A percentile compares a stretch with the other conserved stretches of the same genome.
Conservation (phyloP, 345 rosid genomes). For the Moringa oleifera region DNA sequence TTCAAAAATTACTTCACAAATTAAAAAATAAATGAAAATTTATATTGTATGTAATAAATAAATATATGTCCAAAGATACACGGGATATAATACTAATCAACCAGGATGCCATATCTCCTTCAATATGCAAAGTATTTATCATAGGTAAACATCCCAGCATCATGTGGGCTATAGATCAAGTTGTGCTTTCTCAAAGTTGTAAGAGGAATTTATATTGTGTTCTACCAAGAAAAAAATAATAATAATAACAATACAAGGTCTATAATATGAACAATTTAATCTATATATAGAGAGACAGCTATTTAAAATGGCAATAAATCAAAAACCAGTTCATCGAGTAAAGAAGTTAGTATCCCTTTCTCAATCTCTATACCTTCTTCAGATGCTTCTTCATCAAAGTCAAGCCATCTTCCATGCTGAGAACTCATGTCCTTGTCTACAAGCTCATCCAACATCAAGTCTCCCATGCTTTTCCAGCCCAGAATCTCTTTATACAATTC, state of each 20-base stretch:
- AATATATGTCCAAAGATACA: too few species aligned
- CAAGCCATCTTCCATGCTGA: slow-evolving; percentile 60
- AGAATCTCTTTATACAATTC: slow-evolving; percentile 51
- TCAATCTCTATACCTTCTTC: slow-evolving; percentile 70
- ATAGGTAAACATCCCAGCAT: too few species aligned
- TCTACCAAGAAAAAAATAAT: not conserved
- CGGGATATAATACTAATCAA: too few species aligned
- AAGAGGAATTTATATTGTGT: too few species aligned
- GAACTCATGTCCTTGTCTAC: slow-evolving; percentile 75
- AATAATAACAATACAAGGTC: slow-evolving; percentile 8
- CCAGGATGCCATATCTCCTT: too few species aligned
- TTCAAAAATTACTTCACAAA: too few species aligned
- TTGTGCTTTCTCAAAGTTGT: too few species aligned
- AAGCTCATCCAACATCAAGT: slow-evolving; percentile 74
- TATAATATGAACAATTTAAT: not conserved
- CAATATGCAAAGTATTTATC: too few species aligned
- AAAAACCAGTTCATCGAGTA: slow-evolving; percentile 66
- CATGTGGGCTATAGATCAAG: too few species aligned
- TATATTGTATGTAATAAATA: too few species aligned
- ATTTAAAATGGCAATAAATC: slow-evolving; percentile 32
- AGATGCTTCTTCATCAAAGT: slow-evolving; percentile 51
- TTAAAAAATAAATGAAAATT: too few species aligned
- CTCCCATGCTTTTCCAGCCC: slow-evolving; percentile 51
- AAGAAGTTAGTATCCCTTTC: slow-evolving; percentile 42
- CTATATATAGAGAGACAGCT: not conserved